These are phyloP conservation scores for Westerdykella sp. DNA, from an alignment of 2,329 filamentous ascomycete genomes.

Conservation along the genomic window DNA sequence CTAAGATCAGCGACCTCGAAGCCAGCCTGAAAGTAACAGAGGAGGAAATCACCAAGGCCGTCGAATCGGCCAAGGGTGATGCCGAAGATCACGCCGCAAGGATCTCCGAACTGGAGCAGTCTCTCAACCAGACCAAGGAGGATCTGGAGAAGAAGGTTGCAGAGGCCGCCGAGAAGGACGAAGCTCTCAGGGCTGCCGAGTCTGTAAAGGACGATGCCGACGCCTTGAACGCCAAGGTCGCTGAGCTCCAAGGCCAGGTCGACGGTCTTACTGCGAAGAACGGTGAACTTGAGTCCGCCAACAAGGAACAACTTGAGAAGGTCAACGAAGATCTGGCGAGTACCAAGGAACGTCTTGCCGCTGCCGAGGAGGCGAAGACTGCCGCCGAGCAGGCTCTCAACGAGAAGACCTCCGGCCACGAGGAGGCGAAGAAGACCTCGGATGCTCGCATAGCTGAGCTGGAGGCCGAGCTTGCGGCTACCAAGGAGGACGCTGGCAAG, in stretches of 20 bases:
- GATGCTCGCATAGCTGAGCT: slow-evolving; percentile 1
- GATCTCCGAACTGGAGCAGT: slow-evolving; percentile 22
- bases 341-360: slow-evolving; percentile 3
- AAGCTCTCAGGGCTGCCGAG: slow-evolving; percentile 18
- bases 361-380: slow-evolving; percentile 8
- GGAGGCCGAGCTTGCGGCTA: slow-evolving; percentile 1
- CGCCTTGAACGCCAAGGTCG: slow-evolving; percentile 17
- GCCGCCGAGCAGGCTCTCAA: slow-evolving; percentile 10
- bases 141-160: slow-evolving; percentile 6
- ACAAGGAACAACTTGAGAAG: slow-evolving; percentile 5
- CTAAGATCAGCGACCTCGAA: slow-evolving; percentile 8
- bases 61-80: slow-evolving; percentile 21
- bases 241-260: slow-evolving; percentile 12
- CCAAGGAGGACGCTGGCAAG: background rate
- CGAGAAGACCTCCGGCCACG: slow-evolving; percentile 3
- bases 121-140: slow-evolving; percentile 23
- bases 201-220: slow-evolving; percentile 20
- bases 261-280: background rate
- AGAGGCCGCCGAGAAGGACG: slow-evolving; percentile 5
- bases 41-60: slow-evolving; percentile 15
- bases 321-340: slow-evolving; percentile 3
- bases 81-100: slow-evolving; percentile 20
- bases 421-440: background rate
- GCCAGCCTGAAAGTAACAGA: slow-evolving; percentile 3
- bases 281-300: background rate